Evolutionary conservation across 805 yeast genomes (phyloP), one percentile per base, ranked within the genome.

Genomic region (Ogataea degrootiae): DNA sequence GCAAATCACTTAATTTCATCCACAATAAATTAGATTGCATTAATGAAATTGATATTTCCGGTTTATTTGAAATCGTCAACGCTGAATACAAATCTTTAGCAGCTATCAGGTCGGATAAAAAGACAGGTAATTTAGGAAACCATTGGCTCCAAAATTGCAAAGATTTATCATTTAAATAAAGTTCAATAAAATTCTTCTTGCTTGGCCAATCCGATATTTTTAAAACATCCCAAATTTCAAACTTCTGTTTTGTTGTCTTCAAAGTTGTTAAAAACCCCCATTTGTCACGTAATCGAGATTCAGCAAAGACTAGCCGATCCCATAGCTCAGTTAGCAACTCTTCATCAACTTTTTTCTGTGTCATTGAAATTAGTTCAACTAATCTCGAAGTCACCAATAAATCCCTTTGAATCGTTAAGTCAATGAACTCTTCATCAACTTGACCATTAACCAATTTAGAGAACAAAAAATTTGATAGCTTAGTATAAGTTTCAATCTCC

Each of bases 11-110:
- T 45, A 58, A 40, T 35, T 47, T 53, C 60, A 51, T 57, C 60
- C 63, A 55, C 9, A 65, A 29, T 3, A 65, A 40, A 46, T 65
- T 65, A 5, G 65, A 61, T 38, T 58, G 55, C 33, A 63, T 42
- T 5, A 63, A 42, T n/a, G 53, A 48, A 26, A 65, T 55, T 14
- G 62, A 37, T 7, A 54, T 17, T 1, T 56, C 57, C 11, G 53
- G 43, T 11, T 53, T 47, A 3, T 50, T 57, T 12, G 80, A 72
- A 1, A 85, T 75, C 46, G 88, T 66, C 37, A 82, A 70, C 2
- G 94, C 89, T 3, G 87, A 81, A 54, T 83, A 78, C 47, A 87
- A 59, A 56, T 90, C 96, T 65, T 92, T 74, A 1, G 88, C 84
- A 46, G 82, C 80, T 62, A 90, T 83, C 52, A 85, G 76, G 57